Base-by-base conservation (phyloP, 768 basidiomycete species). In the Cyathus striatus region DNA sequence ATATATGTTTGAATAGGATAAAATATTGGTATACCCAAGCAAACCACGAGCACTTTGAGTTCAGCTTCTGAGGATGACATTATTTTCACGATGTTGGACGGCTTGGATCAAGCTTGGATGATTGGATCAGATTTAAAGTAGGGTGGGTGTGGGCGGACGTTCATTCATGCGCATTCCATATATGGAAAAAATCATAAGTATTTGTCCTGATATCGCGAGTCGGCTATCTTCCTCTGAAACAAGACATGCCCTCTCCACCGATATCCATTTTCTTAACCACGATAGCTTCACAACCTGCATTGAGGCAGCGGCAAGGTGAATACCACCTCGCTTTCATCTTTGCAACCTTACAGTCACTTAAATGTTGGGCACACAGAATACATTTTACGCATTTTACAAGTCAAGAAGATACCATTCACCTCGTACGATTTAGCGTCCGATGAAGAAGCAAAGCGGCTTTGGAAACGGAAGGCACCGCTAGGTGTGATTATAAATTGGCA, bases 391-490 rank as follows among this genome's bases (percentile, higher is more conserved):
- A 86, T 84, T 42, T 69, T 92, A 41, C 90, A 92, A 61, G 80
- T 83, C 59, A 88, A 89, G 76, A 90, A 86, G 68, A 86, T 91
- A 40, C 72, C 79, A 5, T 92, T 83, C 64, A 81, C 69, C 1
- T 83, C 86, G 7, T 92, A 89, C 55, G 90, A 92, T 62, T 73
- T 92, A 27, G 90, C 90, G 22, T 88, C 85, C 3, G 88, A 92
- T 56, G 83, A 85, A 54, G 75, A 80, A 16, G 88, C 90, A 13
- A 91, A 90, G 54, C 62, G 69, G 22, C 61, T 90, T 18, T 92
- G 90, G 90, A 84, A 73, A 60, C 73, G 90, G 51, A 92, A 83
- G 58, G 86, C 84, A 1, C 90, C 90, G 26, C 52, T 58, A 53
- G 78, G 87, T 83, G 38, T 36, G n/a, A n/a, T n/a, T n/a, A n/a